Evolutionary conservation across 805 yeast genomes (phyloP).

Genomic region (Grigorovia jiainica): DNA sequence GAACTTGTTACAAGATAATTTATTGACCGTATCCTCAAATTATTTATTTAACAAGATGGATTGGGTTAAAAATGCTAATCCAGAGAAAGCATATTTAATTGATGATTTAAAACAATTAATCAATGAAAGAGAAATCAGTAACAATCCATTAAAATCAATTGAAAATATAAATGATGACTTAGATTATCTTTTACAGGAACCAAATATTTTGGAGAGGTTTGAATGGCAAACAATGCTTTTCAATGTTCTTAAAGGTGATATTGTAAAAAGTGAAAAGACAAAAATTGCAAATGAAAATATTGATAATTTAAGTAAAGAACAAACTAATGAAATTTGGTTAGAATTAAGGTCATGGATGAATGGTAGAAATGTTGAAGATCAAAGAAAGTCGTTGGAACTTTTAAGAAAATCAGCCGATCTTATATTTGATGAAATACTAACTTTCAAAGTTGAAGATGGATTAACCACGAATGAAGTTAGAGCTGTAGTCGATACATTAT

Average conservation of each 20-base stretch:
- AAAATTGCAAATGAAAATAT: conserved; percentile 46
- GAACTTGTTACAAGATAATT: conserved; percentile 8
- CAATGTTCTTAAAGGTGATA: conserved; percentile 89
- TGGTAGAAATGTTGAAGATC: conserved; percentile 78
- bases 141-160: conserved; percentile 2
- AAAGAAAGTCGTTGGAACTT: conserved; percentile 54
- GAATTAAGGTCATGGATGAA: conserved; percentile 76
- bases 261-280: conserved; percentile 81
- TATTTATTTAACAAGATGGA: conserved; percentile 22
- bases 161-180: conserved; percentile 3
- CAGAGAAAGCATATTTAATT: neutral
- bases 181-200: conserved; percentile 22
- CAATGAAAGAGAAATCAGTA: neutral
- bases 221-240: conserved; percentile 96
- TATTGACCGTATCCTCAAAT: conserved; percentile 19
- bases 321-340: conserved; percentile 59
- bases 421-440: conserved; percentile 57
- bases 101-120: neutral
- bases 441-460: conserved; percentile 47
- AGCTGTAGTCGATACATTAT: conserved; percentile 43
- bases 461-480: conserved; percentile 32
- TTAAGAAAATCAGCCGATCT: conserved; percentile 66
- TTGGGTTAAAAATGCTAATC: conserved; percentile 20
- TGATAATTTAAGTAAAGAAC: conserved; percentile 20
- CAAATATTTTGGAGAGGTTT: conserved; percentile 56